phyloP scores from a whole-genome alignment of 805 yeast genomes.

The Ogataea kodamae region DNA sequence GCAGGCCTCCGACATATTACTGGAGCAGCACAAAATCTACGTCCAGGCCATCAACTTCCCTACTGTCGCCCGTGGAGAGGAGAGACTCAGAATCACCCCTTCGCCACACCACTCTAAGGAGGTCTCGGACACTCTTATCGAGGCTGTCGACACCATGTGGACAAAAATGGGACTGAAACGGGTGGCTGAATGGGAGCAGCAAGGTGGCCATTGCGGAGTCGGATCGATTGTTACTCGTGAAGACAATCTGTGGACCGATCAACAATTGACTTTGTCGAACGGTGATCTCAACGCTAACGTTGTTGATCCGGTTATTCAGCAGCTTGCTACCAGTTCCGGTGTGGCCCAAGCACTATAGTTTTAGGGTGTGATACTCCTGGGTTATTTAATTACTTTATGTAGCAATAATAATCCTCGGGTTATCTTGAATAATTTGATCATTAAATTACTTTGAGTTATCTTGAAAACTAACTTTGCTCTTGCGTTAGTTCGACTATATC shows the following conservation, averaged over 20 bases:
- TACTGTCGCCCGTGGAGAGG: constrained; percentile 93
- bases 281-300: constrained; percentile 66
- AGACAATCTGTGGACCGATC: constrained; percentile 83
- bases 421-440: no score
- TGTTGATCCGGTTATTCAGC: constrained; percentile 55
- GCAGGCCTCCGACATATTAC: constrained; percentile 81
- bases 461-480: no score
- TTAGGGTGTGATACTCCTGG: no score
- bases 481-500: no score
- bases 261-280: constrained; percentile 63
- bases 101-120: constrained; percentile 92
- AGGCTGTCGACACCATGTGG: constrained; percentile 79
- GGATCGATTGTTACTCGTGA: constrained; percentile 47
- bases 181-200: constrained; percentile 67
- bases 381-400: no score
- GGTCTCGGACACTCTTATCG: constrained; percentile 69
- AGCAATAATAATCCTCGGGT: no score
- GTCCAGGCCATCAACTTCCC: constrained; percentile 99
- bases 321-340: constrained; percentile 73
- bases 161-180: constrained; percentile 69
- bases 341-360: no score
- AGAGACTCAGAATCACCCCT: constrained; percentile 96
- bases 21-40: constrained; percentile 80
- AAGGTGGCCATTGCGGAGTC: constrained; percentile 91
- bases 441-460: no score